Conservation (phyloP, 768 basidiomycete species). For the Boletales sp. region DNA sequence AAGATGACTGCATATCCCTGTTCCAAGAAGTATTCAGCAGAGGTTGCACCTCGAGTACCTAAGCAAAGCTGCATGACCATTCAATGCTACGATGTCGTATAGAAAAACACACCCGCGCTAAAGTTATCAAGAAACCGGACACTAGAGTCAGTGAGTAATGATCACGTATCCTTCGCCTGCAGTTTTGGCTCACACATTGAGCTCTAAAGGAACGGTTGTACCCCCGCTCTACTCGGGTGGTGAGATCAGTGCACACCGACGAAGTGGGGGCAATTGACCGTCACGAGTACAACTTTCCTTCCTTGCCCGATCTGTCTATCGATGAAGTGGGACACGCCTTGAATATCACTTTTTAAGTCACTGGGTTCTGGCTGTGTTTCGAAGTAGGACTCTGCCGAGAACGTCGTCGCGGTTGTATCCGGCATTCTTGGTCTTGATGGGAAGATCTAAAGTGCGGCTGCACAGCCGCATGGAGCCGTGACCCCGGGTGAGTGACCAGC, state of each 20-base stretch:
- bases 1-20: conserved; percentile 97
- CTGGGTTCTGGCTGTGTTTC: conserved; percentile 79
- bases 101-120: conserved; percentile 71
- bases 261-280: conserved; percentile 51
- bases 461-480: conserved; percentile 1
- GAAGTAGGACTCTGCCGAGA: conserved; percentile 90
- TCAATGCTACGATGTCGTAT: neutral
- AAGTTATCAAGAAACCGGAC: conserved; percentile 99
- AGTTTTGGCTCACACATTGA: conserved; percentile 83
- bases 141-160: conserved; percentile 41
- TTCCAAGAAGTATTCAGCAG: conserved; percentile 95
- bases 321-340: conserved; percentile 65
- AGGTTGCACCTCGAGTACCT: conserved; percentile 96
- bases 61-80: neutral
- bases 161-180: conserved; percentile 2
- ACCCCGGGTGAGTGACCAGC: no score
- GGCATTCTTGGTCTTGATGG: conserved; percentile 13
- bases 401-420: conserved; percentile 30
- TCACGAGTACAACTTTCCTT: conserved; percentile 87
- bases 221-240: conserved; percentile 76
- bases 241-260: conserved; percentile 11
- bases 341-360: conserved; percentile 65
- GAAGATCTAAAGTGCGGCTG: no score
- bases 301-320: conserved; percentile 58
- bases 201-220: conserved; percentile 95